Base-by-base conservation (phyloP, 805 yeast genomes). In the Lipomyces spencermartinsiae region DNA sequence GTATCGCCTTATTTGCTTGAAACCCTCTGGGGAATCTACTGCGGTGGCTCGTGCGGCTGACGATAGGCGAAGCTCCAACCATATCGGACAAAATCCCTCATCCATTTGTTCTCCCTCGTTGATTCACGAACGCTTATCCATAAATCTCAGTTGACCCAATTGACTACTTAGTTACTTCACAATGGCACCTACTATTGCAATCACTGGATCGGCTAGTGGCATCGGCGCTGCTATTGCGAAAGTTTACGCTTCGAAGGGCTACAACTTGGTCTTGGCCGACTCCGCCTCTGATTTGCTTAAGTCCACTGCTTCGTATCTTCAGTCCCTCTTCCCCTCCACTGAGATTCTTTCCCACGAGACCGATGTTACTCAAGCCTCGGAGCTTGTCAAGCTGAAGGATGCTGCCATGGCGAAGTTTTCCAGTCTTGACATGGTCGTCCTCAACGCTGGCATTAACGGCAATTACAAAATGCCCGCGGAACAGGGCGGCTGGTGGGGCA, bases 201-300 rank as follows among this genome's bases (percentile, higher is more conserved):
- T 73, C 59, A 70, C 74, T 16, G 76, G 76, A 14, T 35, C 66
- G 7, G 76, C 75, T 16, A 64, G 72, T 25, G 76, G 76, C 10
- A 73, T 73, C 58, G 76, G 76, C 43, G 71, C 74, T 16, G 74
- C 76, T 2, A 73, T 74, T 37, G 76, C 76, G n/a, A 69, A 69
- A 57, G 67, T 67, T 57, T 74, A 74, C 70, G 74, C 76, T 2
- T 46, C 71, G 16, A 68, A 70, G 31, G 76, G 76, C 35, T 73
- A 70, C 66, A 74, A 74, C 62, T 69, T 74, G 35, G 76, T 74
- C 16, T 71, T 74, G 53, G 64, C 75, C 37, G 76, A 74, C 61
- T 53, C 63, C 12, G 72, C 62, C 16, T 29, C 70, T 14, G 55
- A 43, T 12, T 29, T 65, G 51, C 67, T 69, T 58, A 61, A 64